These are phyloP conservation scores for Acmispon strigosus DNA, from an alignment of 306 rosid genomes.

Conservation along the genomic window DNA sequence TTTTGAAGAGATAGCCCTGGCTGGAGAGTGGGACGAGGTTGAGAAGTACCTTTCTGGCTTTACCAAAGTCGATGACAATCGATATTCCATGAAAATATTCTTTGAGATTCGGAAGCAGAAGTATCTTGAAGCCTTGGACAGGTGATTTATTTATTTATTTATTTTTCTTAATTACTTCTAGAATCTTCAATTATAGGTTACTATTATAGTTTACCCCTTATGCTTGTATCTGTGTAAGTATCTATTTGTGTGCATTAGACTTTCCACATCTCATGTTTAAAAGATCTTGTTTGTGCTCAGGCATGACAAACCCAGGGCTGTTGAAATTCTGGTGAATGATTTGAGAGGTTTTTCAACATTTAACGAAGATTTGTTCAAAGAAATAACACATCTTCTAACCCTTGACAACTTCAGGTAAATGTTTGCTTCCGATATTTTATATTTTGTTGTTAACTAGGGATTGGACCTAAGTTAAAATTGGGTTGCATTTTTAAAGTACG, in stretches of 20 bases:
- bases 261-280: neutral
- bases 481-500: neutral
- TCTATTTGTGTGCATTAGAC: neutral
- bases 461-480: neutral
- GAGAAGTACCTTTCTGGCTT: slow-evolving; percentile 68
- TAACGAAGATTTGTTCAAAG: slow-evolving; percentile 61
- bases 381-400: slow-evolving; percentile 65
- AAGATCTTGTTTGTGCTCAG: slow-evolving; percentile 25
- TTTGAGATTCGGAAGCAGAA: slow-evolving; percentile 84
- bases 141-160: slow-evolving; percentile 21
- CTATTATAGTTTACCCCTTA: neutral
- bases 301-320: slow-evolving; percentile 47
- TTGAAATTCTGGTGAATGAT: slow-evolving; percentile 63
- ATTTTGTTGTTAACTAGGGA: neutral
- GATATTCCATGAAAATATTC: slow-evolving; percentile 57
- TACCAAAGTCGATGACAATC: slow-evolving; percentile 63
- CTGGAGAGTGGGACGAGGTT: slow-evolving; percentile 75
- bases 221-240: neutral
- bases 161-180: neutral
- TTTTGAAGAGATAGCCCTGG: slow-evolving; percentile 59
- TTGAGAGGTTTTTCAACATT: slow-evolving; percentile 55
- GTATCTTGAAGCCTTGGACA: slow-evolving; percentile 77
- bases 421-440: neutral
- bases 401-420: slow-evolving; percentile 68
- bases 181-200: neutral